A percentile compares a stretch with the other conserved stretches of the same genome.
Evolutionary conservation across 371 early-diverging fungal genomes (phyloP).

Genomic region (Zychaea mexicana): DNA sequence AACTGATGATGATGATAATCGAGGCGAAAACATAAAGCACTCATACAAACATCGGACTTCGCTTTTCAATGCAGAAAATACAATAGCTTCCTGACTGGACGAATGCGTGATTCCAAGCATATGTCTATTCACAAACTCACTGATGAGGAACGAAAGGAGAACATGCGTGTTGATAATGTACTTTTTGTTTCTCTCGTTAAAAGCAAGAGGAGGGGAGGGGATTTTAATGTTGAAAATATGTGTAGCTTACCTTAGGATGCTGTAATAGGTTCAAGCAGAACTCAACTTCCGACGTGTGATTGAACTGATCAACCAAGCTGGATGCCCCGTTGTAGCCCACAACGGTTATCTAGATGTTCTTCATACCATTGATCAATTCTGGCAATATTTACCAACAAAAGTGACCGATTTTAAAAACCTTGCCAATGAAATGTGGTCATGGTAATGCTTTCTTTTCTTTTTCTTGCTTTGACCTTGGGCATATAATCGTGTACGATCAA

Average conservation of each 20-base stretch:
- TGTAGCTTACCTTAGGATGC: no score
- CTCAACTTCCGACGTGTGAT: conserved; percentile 80
- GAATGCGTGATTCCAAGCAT: conserved; percentile 33
- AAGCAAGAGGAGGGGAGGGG: not conserved
- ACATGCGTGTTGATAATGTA: not conserved
- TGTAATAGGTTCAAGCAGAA: conserved; percentile 21
- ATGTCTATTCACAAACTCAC: conserved; percentile 36
- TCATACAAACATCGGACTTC: not conserved
- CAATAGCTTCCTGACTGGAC: conserved; percentile 38
- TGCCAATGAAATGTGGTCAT: conserved; percentile 54
- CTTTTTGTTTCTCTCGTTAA: not conserved
- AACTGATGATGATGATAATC: not conserved
- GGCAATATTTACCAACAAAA: conserved; percentile 64
- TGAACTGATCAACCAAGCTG: conserved; percentile 65
- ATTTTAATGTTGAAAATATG: no score
- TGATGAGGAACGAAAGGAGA: conserved; percentile 24
- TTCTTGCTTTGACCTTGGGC: not conserved
- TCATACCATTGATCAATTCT: conserved; percentile 78
- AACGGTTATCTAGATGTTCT: conserved; percentile 80
- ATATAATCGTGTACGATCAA: conserved; percentile 12
- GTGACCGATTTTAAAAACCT: conserved; percentile 60
- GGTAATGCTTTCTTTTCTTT: conserved; percentile 21
- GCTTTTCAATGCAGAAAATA: conserved; percentile 19
- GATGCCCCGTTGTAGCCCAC: conserved; percentile 83
- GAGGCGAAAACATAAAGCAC: not conserved